Percentiles rank a stretch among this genome's conserved stretches.
Evolutionary conservation across 2,329 filamentous ascomycete genomes (phyloP).

Genomic region (Penicillium hordei): DNA sequence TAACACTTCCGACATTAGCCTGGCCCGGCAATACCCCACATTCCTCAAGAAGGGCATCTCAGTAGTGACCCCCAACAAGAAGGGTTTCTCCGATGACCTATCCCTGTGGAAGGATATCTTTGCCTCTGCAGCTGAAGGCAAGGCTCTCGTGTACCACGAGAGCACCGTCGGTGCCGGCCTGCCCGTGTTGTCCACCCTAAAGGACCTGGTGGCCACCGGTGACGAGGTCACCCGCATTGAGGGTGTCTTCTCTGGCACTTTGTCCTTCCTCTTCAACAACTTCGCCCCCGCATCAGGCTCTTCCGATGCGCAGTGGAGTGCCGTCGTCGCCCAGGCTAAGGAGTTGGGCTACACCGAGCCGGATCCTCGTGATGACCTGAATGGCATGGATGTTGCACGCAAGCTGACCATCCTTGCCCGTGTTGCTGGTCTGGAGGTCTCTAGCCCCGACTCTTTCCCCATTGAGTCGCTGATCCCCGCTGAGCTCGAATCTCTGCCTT

Average conservation of each 20-base stretch:
- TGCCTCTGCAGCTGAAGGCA: constrained; percentile 59
- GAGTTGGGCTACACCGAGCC: constrained; percentile 89
- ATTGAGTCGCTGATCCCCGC: constrained; percentile 91
- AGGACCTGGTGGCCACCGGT: constrained; percentile 90
- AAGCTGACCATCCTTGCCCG: constrained; percentile 94
- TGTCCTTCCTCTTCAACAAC: constrained; percentile 97
- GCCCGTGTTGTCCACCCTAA: constrained; percentile 88
- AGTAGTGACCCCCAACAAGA: constrained; percentile 97
- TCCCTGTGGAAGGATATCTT: constrained; percentile 88
- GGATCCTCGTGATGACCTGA: constrained; percentile 81
- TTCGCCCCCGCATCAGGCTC: constrained; percentile 77
- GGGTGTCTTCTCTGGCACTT: constrained; percentile 95
- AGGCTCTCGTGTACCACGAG: constrained; percentile 89
- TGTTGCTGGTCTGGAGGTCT: constrained; percentile 75
- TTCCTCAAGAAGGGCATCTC: constrained; percentile 81
- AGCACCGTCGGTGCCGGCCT: constrained; percentile 90
- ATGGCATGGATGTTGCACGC: constrained; percentile 86
- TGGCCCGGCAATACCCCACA: constrained; percentile 78
- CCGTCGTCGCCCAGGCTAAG: constrained; percentile 89
- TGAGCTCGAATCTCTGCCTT: constrained; percentile 73
- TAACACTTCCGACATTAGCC: constrained; percentile 87
- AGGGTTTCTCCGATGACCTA: constrained; percentile 83
- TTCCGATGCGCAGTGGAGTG: constrained; percentile 72
- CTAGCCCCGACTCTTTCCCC: constrained; percentile 83
- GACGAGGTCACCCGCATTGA: constrained; percentile 91